Percentiles rank a stretch among this genome's conserved stretches.
These are phyloP conservation scores for Capsicum pubescens DNA, from an alignment of 257 asterid species.

Conservation along the genomic window DNA sequence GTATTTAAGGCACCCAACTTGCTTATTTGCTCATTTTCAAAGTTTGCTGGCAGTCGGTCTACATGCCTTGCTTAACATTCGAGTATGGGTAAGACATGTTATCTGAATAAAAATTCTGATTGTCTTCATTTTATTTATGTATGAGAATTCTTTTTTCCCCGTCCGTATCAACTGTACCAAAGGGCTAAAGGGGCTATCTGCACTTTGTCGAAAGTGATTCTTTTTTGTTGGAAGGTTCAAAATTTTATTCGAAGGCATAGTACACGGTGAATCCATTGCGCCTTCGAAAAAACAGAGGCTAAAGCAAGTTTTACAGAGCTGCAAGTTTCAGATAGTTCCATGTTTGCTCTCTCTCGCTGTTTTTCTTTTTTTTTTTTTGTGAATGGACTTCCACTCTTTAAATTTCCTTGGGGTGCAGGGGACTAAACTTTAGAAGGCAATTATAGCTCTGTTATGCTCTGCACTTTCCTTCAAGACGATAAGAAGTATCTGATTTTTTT, in stretches of 20 bases:
- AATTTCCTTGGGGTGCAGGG: constrained; percentile 18
- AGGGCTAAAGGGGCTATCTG: neutral
- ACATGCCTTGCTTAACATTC: neutral
- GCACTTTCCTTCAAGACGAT: neutral
- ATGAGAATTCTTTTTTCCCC: neutral
- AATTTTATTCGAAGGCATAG: neutral
- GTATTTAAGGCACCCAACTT: neutral
- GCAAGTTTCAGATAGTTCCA: neutral
- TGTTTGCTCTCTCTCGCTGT: neutral
- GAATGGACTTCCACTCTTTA: neutral
- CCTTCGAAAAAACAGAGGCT: neutral
- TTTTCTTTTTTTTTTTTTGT: neutral
- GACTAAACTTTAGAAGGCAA: neutral
- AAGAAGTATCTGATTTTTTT: neutral
- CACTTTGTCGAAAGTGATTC: neutral
- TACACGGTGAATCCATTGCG: neutral
- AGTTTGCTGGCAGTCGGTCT: neutral
- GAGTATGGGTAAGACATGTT: constrained; percentile 7
- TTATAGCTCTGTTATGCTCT: neutral
- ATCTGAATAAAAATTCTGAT: neutral
- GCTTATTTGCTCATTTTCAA: neutral
- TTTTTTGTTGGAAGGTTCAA: neutral
- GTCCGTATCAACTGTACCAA: neutral
- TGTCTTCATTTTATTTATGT: neutral
- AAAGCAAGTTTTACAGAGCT: neutral